A percentile compares a stretch with the other conserved stretches of the same genome.
Evolutionary conservation across 2,329 filamentous ascomycete genomes (phyloP).

Genomic region (Fusarium sp.): DNA sequence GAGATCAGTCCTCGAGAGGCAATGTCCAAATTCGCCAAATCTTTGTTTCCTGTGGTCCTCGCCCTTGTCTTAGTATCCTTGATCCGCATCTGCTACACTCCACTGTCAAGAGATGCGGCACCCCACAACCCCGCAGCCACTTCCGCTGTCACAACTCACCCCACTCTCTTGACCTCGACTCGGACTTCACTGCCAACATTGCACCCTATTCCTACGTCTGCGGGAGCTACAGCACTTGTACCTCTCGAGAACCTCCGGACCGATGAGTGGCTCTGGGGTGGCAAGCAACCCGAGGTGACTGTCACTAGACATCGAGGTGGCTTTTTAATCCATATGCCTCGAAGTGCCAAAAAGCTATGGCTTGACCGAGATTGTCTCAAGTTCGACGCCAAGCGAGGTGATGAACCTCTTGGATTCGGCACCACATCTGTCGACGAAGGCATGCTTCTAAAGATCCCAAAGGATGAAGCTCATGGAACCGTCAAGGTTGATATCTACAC

Average conservation of each 20-base stretch:
- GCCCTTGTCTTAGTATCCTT: conserved; percentile 42
- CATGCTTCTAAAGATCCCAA: conserved; percentile 65
- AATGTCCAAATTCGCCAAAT: conserved; percentile 33
- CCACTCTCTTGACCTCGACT: conserved; percentile 42
- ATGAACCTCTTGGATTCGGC: conserved; percentile 62
- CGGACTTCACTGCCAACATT: conserved; percentile 33
- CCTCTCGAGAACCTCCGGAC: conserved; percentile 48
- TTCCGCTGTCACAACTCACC: conserved; percentile 44
- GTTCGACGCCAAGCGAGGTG: conserved; percentile 66
- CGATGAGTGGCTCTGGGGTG: conserved; percentile 54
- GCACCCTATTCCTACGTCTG: conserved; percentile 27
- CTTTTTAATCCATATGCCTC: conserved; percentile 67
- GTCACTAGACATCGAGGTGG: conserved; percentile 59
- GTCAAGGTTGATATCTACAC: conserved; percentile 71
- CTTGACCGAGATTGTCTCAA: conserved; percentile 68
- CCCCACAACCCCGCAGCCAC: conserved; percentile 47
- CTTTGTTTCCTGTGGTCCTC: conserved; percentile 47
- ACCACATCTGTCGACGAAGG: conserved; percentile 64
- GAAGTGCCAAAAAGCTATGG: conserved; percentile 65
- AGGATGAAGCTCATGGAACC: conserved; percentile 68
- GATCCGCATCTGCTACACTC: conserved; percentile 49
- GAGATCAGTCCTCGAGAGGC: conserved; percentile 26
- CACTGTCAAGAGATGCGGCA: conserved; percentile 32
- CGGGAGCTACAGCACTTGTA: conserved; percentile 48
- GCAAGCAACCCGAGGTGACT: conserved; percentile 52